Percentiles rank a stretch among this genome's conserved stretches.
These are phyloP conservation scores for Acmispon strigosus DNA, from an alignment of 306 rosid genomes.

Conservation along the genomic window DNA sequence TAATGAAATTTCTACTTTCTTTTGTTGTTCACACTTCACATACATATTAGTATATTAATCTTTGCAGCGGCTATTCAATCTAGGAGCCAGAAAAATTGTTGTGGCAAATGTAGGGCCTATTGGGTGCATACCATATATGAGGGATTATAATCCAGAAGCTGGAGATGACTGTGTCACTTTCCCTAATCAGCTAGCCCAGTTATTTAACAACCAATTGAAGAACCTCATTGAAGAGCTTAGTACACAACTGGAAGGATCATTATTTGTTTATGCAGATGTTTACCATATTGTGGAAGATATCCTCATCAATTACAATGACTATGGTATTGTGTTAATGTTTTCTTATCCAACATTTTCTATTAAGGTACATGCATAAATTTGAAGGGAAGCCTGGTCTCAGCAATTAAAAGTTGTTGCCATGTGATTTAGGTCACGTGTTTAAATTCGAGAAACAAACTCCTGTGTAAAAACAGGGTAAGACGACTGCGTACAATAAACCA, in stretches of 20 bases:
- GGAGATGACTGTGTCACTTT: constrained; percentile 43
- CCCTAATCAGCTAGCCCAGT: constrained; percentile 44
- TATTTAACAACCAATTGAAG: constrained; percentile 47
- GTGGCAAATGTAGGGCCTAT: constrained; percentile 71
- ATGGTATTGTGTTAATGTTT: constrained; percentile 11
- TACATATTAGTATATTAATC: neutral
- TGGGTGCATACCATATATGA: constrained; percentile 64
- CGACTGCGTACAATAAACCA: no score
- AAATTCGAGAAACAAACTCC: no score
- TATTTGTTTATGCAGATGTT: constrained; percentile 56
- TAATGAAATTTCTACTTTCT: neutral
- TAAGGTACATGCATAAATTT: no score
- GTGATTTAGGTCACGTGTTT: no score
- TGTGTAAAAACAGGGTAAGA: no score
- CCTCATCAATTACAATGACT: neutral
- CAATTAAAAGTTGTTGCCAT: no score
- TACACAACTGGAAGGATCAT: constrained; percentile 28
- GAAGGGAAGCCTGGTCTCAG: no score
- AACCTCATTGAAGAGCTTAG: constrained; percentile 41
- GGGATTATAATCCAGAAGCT: constrained; percentile 41
- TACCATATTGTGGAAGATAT: constrained; percentile 20
- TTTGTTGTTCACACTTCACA: neutral
- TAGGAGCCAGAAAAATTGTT: constrained; percentile 60
- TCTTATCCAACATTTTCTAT: neutral
- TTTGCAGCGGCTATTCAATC: constrained; percentile 48